Base-by-base conservation (phyloP, 495 filamentous ascomycete genomes). In the Penicillium psychrofluorescens region DNA sequence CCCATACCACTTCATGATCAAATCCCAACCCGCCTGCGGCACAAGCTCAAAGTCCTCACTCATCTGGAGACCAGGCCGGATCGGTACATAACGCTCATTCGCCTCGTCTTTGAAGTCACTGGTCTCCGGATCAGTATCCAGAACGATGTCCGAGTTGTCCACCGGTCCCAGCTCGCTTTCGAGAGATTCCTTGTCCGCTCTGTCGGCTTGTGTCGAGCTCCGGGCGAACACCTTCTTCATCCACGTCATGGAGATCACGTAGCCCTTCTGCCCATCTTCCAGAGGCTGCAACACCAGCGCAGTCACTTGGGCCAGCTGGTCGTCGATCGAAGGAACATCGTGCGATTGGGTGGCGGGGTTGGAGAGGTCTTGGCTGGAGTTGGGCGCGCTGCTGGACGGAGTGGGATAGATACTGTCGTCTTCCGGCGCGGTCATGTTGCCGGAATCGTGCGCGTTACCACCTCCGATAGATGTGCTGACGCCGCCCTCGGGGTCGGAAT, bases 1-100 rank as follows among this genome's bases (percentile, higher is more conserved):
- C 11, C 88, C 87, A 46, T 95, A 94, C 87, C 87, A 94, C 34
- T 77, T 70, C 44, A 86, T 65, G 10, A 97, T 78, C 33, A 86
- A 58, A 33, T 90, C 75, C 90, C 90, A 98, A 7, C 84, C 88
- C 13, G 81, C 73, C 48, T 78, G 66, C 7, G 90, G 86, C 11
- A 96, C 71, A 16, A 91, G 71, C 55, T 88, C 79, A 49, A 86
- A 94, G 48, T 91, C 79, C 29, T 86, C 79, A 2, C 64, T 59
- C 22, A 80, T 71, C 15, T 68, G 52, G 39, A 85, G 64, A n/a
- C 84, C 87, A 7, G 76, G 83, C 48, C 83, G 85, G 34, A 98
- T 63, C 8, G 88, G 83, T 12, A 95, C 77, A 50, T 89, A 95
- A 2, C 70, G 64, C 11, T 83, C 64, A 8, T 73, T 75, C 15